phyloP scores from a whole-genome alignment of 345 rosid species.

The Hibiscus mutabilis region DNA sequence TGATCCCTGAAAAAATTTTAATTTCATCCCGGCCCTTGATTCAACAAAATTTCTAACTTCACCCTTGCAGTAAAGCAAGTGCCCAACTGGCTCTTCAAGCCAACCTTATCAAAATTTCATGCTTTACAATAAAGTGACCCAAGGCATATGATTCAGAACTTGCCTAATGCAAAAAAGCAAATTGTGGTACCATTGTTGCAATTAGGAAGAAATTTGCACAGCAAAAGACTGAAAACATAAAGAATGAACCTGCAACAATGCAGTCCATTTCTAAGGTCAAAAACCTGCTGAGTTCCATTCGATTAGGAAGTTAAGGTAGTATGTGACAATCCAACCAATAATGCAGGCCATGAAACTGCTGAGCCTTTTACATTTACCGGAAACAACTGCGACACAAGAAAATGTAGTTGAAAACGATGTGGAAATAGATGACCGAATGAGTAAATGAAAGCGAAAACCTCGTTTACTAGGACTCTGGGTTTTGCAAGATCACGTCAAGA shows the following conservation, averaged over 20 bases:
- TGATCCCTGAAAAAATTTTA: too few relatives aligned
- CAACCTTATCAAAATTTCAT: too few relatives aligned
- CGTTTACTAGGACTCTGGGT: too few relatives aligned
- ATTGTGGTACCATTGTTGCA: slow-evolving; percentile 23
- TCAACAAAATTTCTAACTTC: too few relatives aligned
- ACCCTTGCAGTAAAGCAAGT: too few relatives aligned
- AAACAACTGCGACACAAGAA: background rate
- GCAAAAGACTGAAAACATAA: slow-evolving; percentile 21
- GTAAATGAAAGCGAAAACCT: too few relatives aligned
- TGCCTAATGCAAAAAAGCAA: too few relatives aligned
- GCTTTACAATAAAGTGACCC: too few relatives aligned
- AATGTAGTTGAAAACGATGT: background rate
- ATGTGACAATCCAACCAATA: background rate
- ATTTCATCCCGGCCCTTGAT: too few relatives aligned
- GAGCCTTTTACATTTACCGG: slow-evolving; percentile 4
- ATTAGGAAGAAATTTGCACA: slow-evolving; percentile 12
- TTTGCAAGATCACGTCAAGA: background rate
- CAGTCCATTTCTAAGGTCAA: background rate
- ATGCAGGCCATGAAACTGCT: background rate
- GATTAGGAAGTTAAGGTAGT: slow-evolving; percentile 1
- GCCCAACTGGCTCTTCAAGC: too few relatives aligned
- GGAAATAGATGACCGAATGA: too few relatives aligned
- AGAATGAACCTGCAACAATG: slow-evolving; percentile 19
- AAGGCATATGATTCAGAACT: too few relatives aligned
- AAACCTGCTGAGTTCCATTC: slow-evolving; percentile 9